These are phyloP conservation scores for Plectranthus barbatus DNA, from an alignment of 257 asterid species.

Conservation along the genomic window DNA sequence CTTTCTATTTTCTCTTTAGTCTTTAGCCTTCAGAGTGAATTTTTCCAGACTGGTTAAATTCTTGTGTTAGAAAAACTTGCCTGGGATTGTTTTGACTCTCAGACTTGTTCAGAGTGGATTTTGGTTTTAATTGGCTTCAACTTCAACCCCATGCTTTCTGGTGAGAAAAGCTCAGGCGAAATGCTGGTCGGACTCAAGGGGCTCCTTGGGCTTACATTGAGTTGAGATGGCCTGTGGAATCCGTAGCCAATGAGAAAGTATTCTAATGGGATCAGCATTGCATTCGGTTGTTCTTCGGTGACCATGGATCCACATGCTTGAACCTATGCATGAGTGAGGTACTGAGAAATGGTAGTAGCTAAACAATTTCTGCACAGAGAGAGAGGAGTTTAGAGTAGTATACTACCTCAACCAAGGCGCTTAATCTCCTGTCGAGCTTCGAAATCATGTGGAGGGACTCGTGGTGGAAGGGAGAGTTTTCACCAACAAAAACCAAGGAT, in stretches of 20 bases:
- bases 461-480: conserved; percentile 55
- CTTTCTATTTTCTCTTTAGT: not conserved
- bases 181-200: conserved; percentile 49
- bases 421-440: conserved; percentile 46
- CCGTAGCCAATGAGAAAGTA: conserved; percentile 59
- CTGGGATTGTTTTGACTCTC: conserved; percentile 12
- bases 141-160: conserved; percentile 61
- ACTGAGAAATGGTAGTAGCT: not conserved
- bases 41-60: not conserved
- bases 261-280: conserved; percentile 62
- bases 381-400: no score
- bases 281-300: conserved; percentile 69
- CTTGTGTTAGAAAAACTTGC: conserved; percentile 17
- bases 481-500: conserved; percentile 59
- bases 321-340: conserved; percentile 27
- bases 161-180: conserved; percentile 57
- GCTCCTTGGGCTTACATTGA: conserved; percentile 46
- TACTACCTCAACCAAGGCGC: conserved; percentile 76
- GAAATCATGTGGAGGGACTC: conserved; percentile 60
- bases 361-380: not conserved
- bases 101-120: conserved; percentile 30
- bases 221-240: conserved; percentile 32
- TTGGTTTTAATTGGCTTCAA: conserved; percentile 51
- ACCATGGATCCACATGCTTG: conserved; percentile 72
- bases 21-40: conserved; percentile 2